Conservation (phyloP, 768 basidiomycete species). For the Inosperma sp. region DNA sequence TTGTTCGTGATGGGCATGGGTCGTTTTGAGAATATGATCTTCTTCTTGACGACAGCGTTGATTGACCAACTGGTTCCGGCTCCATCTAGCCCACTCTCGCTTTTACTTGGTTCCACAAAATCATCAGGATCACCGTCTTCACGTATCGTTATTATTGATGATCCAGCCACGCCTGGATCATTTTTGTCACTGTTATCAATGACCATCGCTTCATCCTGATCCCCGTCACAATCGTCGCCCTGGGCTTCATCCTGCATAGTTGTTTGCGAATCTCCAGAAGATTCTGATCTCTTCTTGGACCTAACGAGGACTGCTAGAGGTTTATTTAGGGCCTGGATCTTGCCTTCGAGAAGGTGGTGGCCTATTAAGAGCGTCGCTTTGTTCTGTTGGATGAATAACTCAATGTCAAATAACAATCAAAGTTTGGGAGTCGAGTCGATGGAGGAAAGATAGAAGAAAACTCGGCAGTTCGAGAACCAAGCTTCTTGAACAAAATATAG, state of each 20-base stretch:
- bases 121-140: conserved; percentile 14
- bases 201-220: conserved; percentile 19
- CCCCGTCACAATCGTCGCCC: conserved; percentile 9
- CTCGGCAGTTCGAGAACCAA: too few relatives aligned
- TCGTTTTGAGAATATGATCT: conserved; percentile 78
- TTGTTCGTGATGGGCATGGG: conserved; percentile 63
- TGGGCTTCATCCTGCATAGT: conserved; percentile 17
- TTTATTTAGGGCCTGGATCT: conserved; percentile 67
- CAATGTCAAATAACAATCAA: too few relatives aligned
- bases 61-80: conserved; percentile 49
- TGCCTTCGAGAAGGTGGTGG: conserved; percentile 88
- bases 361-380: conserved; percentile 80
- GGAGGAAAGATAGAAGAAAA: too few relatives aligned
- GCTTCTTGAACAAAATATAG: neutral
- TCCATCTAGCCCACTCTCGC: neutral
- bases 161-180: neutral
- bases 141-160: conserved; percentile 17
- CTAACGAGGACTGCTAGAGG: conserved; percentile 76
- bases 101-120: conserved; percentile 4
- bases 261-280: neutral
- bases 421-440: too few relatives aligned
- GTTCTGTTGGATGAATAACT: conserved; percentile 47
- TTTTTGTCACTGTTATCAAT: conserved; percentile 17
- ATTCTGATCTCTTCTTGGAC: neutral
- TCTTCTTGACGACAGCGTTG: conserved; percentile 69